A percentile compares a stretch with the other conserved stretches of the same genome.
phyloP scores from a whole-genome alignment of 2,329 filamentous ascomycete genomes.

The Pyrenophora tritici-repentis region DNA sequence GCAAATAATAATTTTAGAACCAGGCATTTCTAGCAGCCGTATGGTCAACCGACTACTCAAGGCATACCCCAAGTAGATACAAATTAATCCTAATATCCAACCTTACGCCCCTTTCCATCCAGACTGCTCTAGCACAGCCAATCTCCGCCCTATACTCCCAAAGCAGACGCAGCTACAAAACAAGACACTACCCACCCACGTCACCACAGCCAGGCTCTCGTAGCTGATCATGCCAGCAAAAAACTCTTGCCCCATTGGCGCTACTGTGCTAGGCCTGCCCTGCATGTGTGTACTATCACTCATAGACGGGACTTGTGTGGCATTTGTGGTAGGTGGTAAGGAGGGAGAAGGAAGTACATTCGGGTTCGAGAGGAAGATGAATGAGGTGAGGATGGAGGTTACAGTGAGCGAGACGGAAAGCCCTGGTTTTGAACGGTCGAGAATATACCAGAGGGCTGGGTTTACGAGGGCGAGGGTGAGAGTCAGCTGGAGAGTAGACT shows the following conservation, averaged over 20 bases:
- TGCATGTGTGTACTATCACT: conserved; percentile 8
- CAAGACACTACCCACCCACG: conserved; percentile 90
- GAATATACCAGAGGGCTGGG: conserved; percentile 92
- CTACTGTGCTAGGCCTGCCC: background rate
- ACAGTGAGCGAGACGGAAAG: conserved; percentile 78
- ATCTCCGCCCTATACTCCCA: conserved; percentile 85
- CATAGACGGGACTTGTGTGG: conserved; percentile 23
- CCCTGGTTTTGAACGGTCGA: conserved; percentile 86
- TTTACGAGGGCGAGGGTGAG: conserved; percentile 88
- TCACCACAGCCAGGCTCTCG: conserved; percentile 71
- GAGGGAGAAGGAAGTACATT: conserved; percentile 68
- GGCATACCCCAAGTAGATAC: too few relatives aligned
- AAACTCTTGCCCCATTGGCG: conserved; percentile 17
- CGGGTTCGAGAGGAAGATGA: conserved; percentile 76
- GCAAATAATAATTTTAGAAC: too few relatives aligned
- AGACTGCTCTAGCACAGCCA: conserved; percentile 56
- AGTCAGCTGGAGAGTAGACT: conserved; percentile 91
- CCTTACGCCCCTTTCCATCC: conserved; percentile 12
- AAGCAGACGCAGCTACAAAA: conserved; percentile 97
- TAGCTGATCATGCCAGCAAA: conserved; percentile 63
- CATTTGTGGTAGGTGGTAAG: conserved; percentile 28
- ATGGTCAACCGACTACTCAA: background rate
- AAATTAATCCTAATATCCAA: too few relatives aligned
- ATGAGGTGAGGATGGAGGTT: conserved; percentile 72
- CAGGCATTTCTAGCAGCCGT: too few relatives aligned